Conservation (phyloP, 768 basidiomycete species). For the Leccinum disarticulatum region DNA sequence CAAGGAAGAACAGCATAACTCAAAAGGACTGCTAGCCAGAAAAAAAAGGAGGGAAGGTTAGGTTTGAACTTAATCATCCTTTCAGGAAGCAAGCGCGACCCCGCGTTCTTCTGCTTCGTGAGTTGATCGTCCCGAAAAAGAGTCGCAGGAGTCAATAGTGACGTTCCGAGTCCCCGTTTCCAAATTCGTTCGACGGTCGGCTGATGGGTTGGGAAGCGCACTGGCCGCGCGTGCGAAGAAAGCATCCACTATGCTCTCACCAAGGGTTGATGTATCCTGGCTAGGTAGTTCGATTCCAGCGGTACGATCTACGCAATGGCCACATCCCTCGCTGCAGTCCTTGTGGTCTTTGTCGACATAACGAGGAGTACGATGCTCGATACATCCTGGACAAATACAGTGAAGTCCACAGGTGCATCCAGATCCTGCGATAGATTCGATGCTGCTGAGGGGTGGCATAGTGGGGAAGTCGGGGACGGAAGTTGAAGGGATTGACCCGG, state of each 20-base stretch:
- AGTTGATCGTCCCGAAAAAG: conserved; percentile 36
- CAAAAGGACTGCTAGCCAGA: neutral
- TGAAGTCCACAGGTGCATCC: conserved; percentile 71
- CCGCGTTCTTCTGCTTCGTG: conserved; percentile 38
- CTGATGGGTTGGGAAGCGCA: conserved; percentile 61
- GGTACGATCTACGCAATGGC: conserved; percentile 58
- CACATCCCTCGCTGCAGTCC: conserved; percentile 53
- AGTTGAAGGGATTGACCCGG: conserved; percentile 21
- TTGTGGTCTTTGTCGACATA: conserved; percentile 38
- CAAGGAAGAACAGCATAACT: neutral
- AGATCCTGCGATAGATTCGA: conserved; percentile 60
- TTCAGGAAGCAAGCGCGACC: conserved; percentile 49
- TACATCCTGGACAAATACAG: conserved; percentile 74
- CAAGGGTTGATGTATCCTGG: conserved; percentile 7
- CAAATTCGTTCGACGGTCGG: conserved; percentile 38
- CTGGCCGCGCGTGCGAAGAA: conserved; percentile 66
- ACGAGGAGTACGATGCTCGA: conserved; percentile 60
- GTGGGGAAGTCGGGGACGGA: conserved; percentile 46
- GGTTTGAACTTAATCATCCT: conserved; percentile 1
- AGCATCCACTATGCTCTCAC: conserved; percentile 48
- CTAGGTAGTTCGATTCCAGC: conserved; percentile 45
- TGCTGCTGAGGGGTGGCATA: conserved; percentile 61
- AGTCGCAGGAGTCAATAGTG: conserved; percentile 41
- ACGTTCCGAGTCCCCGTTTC: conserved; percentile 49
- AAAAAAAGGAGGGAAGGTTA: neutral